Evolutionary conservation across 225 moss, liverwort and hornwort genomes (phyloP).

Genomic region (Climacium dendroides): DNA sequence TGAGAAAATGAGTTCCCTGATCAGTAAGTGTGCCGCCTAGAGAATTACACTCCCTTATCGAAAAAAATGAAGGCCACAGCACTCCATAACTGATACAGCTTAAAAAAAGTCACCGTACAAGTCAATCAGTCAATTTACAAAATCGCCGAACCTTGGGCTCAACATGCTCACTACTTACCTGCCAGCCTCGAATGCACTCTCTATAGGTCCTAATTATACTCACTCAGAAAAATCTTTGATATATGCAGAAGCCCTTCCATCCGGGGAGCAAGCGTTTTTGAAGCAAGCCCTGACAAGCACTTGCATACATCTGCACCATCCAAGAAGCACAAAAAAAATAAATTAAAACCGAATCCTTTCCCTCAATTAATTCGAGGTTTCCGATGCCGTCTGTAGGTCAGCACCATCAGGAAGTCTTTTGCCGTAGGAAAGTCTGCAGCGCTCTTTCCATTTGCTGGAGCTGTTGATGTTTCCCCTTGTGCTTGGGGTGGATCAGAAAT

Average conservation of each 20-base stretch:
- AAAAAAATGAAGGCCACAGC: not conserved
- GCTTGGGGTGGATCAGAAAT: constrained; percentile 19
- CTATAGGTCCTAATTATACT: not conserved
- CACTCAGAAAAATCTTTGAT: not conserved
- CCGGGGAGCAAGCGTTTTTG: not conserved
- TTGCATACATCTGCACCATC: not conserved
- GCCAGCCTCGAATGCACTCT: not conserved
- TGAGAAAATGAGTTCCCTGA: not conserved
- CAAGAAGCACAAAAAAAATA: not conserved
- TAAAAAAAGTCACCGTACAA: not conserved
- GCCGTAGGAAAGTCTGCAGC: constrained; percentile 49
- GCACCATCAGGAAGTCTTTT: constrained; percentile 88
- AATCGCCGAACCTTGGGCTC: constrained; percentile 23
- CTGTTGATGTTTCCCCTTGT: constrained; percentile 38
- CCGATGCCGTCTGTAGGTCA: constrained; percentile 72
- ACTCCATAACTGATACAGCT: not conserved
- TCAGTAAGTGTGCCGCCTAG: not conserved
- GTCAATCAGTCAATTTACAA: constrained; percentile 2
- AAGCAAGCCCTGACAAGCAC: not conserved
- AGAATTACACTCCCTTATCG: not conserved
- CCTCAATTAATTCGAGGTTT: constrained; percentile 34
- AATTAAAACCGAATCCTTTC: not conserved
- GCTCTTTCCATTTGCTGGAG: constrained; percentile 27
- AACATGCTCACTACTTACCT: not conserved
- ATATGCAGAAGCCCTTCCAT: not conserved